Base-by-base conservation (phyloP, 164 flowering plant species). In the Sextonia rubra region DNA sequence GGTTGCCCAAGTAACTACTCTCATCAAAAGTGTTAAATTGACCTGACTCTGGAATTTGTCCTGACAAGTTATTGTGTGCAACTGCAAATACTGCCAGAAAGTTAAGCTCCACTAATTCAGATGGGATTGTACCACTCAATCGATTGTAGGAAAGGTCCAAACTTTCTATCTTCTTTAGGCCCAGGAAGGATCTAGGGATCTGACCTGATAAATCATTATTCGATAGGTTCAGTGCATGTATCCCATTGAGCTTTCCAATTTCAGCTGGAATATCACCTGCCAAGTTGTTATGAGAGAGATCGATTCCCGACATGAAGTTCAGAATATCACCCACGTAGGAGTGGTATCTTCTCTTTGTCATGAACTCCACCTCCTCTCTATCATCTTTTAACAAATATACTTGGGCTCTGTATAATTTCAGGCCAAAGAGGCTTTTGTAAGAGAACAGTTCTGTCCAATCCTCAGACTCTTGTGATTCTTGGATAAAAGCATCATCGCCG, bases 61-160 rank as follows among this genome's bases (percentile, higher is more conserved):
- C 70, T 8, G 70, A 44, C 7, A 68, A 47, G 56, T 68, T 44
- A 14, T 68, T 44, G 70, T 68, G 24, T 8, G 70, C 55, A 17
- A 68, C 70, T 9, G 25, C 11, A 44, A 68, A 44, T 18, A 60
- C 29, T 9, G 32, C 49, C 27, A 71, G 49, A 22, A 47, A 60
- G 30, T 3, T 71, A 6, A 71, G 58, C 67, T n/a, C 52, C 5
- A 22, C 29, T 4, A 71, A 56, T 25, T 61, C n/a, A 18, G 55
- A 49, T 8, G 73, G 73, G 20, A 61, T 62, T 24, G 11, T n/a
- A 2, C 73, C 66, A 12, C 37, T 60, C 56, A 71, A 63, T 14
- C 12, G 23, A 18, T 71, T 71, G 37, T 71, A 61, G 14, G 73
- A 71, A 63, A 71, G 73, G 56, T 71, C 67, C 15, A 71, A 61